Percentiles rank a stretch among this genome's conserved stretches.
phyloP scores from a whole-genome alignment of 371 early-diverging fungal genomes.

The Rhizopus sp. region DNA sequence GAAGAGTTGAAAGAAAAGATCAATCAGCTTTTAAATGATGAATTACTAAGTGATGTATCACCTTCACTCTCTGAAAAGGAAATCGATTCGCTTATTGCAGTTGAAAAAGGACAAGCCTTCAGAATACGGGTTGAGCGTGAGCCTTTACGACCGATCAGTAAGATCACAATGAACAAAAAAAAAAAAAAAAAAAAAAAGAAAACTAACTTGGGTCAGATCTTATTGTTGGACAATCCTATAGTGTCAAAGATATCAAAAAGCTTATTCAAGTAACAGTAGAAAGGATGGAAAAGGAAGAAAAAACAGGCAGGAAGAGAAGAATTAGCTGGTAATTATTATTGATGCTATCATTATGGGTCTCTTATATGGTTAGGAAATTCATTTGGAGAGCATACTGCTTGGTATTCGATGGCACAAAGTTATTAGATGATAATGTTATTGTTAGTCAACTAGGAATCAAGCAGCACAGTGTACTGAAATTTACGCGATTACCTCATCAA shows the following conservation, averaged over 20 bases:
- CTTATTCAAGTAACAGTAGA: constrained; percentile 23
- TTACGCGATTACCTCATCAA: constrained; percentile 28
- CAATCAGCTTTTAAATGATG: constrained; percentile 24
- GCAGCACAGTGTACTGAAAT: constrained; percentile 34
- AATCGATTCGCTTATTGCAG: constrained; percentile 34
- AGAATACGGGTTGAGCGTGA: constrained; percentile 32
- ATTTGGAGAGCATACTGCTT: constrained; percentile 47
- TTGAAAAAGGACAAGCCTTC: constrained; percentile 44
- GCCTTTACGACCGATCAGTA: constrained; percentile 35
- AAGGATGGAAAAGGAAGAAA: constrained; percentile 11
- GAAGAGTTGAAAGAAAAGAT: constrained; percentile 25
- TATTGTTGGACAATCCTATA: constrained; percentile 36
- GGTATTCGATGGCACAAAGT: constrained; percentile 15
- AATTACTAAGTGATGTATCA: constrained; percentile 27
- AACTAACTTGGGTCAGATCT: constrained; percentile 18
- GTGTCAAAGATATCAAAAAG: constrained; percentile 38
- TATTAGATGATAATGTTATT: constrained; percentile 31
- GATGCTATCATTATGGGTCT: no score
- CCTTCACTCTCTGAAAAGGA: constrained; percentile 23
- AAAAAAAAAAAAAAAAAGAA: background rate
- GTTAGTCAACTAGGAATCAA: constrained; percentile 43
- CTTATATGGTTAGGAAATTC: constrained; percentile 29
- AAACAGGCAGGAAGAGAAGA: constrained; percentile 6
- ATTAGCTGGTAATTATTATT: constrained; percentile 33
- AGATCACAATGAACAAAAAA: background rate